Percentiles rank a stretch among this genome's conserved stretches.
These are phyloP conservation scores for Leptodermis oblonga DNA, from an alignment of 257 asterid species.

Conservation along the genomic window DNA sequence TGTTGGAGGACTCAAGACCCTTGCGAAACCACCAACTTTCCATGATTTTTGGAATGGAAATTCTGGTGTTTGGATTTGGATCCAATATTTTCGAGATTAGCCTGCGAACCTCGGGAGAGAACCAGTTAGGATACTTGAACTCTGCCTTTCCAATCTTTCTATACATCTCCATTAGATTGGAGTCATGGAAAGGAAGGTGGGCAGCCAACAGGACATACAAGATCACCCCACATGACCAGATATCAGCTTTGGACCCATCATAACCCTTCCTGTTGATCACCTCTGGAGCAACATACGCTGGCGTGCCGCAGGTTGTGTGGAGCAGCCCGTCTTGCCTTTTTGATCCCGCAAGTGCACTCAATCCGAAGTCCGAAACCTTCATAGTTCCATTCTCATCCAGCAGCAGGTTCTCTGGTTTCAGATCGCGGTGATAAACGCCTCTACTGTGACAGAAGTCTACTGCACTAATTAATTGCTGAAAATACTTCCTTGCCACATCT, in stretches of 20 bases:
- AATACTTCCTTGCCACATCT: slow-evolving; percentile 37
- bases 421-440: slow-evolving; percentile 43
- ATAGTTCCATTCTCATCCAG: slow-evolving; percentile 39
- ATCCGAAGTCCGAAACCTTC: slow-evolving; percentile 45
- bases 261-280: slow-evolving; percentile 69
- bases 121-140: slow-evolving; percentile 62
- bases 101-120: slow-evolving; percentile 52
- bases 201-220: slow-evolving; percentile 57
- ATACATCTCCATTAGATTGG: slow-evolving; percentile 77
- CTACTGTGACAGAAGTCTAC: slow-evolving; percentile 45
- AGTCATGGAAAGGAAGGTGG: slow-evolving; percentile 51
- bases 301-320: slow-evolving; percentile 68
- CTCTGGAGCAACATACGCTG: slow-evolving; percentile 87
- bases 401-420: slow-evolving; percentile 44
- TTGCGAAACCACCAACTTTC: slow-evolving; percentile 28
- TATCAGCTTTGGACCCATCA: slow-evolving; percentile 73
- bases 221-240: slow-evolving; percentile 85
- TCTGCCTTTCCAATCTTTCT: slow-evolving; percentile 60
- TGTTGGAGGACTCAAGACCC: slow-evolving; percentile 30
- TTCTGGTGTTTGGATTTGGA: slow-evolving; percentile 63
- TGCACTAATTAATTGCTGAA: slow-evolving; percentile 42
- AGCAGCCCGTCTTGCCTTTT: slow-evolving; percentile 63
- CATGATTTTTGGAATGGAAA: slow-evolving; percentile 61
- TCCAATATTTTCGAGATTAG: slow-evolving; percentile 60
- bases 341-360: slow-evolving; percentile 51